phyloP scores from a whole-genome alignment of 495 filamentous ascomycete species.

The Penicillium longicatenatum region DNA sequence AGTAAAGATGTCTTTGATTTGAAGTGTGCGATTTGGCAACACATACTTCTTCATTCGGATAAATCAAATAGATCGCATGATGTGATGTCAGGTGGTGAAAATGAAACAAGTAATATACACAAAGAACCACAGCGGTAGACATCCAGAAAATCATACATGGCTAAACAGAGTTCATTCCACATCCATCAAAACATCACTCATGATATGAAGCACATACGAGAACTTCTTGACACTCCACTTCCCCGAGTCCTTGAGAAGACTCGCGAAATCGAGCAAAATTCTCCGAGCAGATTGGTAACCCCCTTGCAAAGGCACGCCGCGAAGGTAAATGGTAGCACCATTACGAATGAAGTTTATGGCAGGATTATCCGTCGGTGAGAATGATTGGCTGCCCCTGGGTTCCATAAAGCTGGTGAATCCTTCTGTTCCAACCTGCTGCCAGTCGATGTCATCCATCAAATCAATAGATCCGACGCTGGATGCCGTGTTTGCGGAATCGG shows the following conservation, averaged over 20 bases:
- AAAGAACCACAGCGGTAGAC: neutral
- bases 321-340: constrained; percentile 50
- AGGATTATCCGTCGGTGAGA: constrained; percentile 35
- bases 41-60: neutral
- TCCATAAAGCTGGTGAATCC: constrained; percentile 47
- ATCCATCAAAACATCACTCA: constrained; percentile 57
- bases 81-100: neutral
- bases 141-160: neutral
- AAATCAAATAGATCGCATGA: neutral
- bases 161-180: constrained; percentile 34
- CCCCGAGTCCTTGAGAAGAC: constrained; percentile 53
- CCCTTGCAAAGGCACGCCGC: constrained; percentile 47
- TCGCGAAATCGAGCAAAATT: constrained; percentile 52
- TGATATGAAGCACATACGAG: constrained; percentile 52
- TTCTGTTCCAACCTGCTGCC: constrained; percentile 45
- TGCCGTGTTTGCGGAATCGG: constrained; percentile 27
- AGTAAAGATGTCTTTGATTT: no score
- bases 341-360: constrained; percentile 54
- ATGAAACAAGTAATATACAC: constrained; percentile 13
- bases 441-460: constrained; percentile 53
- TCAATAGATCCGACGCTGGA: constrained; percentile 43
- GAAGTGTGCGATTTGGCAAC: neutral
- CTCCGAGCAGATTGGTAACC: constrained; percentile 52
- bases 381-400: constrained; percentile 34
- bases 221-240: constrained; percentile 53